These are phyloP conservation scores for Backusella luteola DNA, from an alignment of 192 early-diverging fungal genomes.

Conservation along the genomic window DNA sequence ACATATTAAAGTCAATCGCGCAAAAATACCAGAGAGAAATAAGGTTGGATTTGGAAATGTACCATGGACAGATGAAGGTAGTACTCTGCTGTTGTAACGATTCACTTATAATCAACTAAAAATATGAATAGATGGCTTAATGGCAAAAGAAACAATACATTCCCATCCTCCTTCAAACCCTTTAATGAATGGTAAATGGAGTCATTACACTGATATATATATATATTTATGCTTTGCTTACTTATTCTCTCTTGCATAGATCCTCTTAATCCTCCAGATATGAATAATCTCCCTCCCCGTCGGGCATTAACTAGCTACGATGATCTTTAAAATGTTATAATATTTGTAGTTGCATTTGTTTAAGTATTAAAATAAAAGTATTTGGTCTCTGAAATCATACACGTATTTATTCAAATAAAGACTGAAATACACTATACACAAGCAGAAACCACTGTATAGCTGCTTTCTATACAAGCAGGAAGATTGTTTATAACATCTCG, in stretches of 20 bases:
- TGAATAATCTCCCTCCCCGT: not conserved
- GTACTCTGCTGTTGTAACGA: not conserved
- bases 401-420: no score
- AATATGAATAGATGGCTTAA: conserved; percentile 12
- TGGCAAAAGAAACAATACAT: conserved; percentile 18
- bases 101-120: no score
- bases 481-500: no score
- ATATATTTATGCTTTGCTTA: no score
- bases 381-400: no score
- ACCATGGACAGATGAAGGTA: conserved; percentile 53
- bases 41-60: conserved; percentile 51
- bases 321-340: conserved; percentile 11
- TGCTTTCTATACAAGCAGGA: no score
- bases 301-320: conserved; percentile 24
- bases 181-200: not conserved
- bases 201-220: not conserved
- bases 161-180: not conserved
- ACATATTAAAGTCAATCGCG: conserved; percentile 46
- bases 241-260: not conserved
- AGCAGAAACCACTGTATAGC: no score
- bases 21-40: conserved; percentile 53
- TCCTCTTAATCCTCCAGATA: not conserved
- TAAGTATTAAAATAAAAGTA: not conserved
- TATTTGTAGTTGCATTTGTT: not conserved
- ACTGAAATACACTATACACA: no score